Percentiles rank a stretch among this genome's conserved stretches.
Conservation (phyloP, 257 asterid species). For the Striga asiatica region DNA sequence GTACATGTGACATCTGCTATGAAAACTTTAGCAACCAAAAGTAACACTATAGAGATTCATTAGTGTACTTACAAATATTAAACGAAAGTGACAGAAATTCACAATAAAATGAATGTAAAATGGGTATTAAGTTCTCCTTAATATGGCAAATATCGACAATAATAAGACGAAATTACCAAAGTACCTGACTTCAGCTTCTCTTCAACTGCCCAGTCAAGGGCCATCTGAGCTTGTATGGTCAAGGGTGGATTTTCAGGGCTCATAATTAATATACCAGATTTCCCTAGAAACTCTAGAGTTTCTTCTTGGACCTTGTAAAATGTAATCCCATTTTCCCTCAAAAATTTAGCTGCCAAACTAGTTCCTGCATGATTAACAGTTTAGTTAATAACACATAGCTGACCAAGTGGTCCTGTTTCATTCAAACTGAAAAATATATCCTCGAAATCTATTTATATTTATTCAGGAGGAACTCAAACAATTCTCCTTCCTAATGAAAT, state of each 20-base stretch:
- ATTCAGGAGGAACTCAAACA: not conserved
- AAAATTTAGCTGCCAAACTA: slow-evolving; percentile 69
- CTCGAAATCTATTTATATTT: not conserved
- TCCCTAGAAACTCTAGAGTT: slow-evolving; percentile 57
- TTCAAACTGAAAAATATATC: not conserved
- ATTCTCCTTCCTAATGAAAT: not conserved
- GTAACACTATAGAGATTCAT: not conserved
- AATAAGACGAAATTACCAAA: not conserved
- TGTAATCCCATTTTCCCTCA: slow-evolving; percentile 72
- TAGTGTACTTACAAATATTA: not conserved
- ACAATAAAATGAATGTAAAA: not conserved
- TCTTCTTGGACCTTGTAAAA: slow-evolving; percentile 66
- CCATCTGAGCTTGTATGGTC: slow-evolving; percentile 80
- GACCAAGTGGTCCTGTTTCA: not conserved
- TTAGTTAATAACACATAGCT: not conserved
- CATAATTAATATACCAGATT: slow-evolving; percentile 50
- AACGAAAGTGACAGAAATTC: not conserved
- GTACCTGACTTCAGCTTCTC: slow-evolving; percentile 86
- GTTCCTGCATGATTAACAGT: slow-evolving; percentile 48
- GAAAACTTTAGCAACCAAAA: not conserved
- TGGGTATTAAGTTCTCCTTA: not conserved
- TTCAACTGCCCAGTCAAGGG: slow-evolving; percentile 79
- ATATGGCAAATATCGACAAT: not conserved
- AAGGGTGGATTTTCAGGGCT: slow-evolving; percentile 87
- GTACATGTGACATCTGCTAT: not conserved